Percentiles rank a stretch among this genome's conserved stretches.
Evolutionary conservation across 768 basidiomycete species (phyloP).

Genomic region (Pulveroboletus ravenelii): DNA sequence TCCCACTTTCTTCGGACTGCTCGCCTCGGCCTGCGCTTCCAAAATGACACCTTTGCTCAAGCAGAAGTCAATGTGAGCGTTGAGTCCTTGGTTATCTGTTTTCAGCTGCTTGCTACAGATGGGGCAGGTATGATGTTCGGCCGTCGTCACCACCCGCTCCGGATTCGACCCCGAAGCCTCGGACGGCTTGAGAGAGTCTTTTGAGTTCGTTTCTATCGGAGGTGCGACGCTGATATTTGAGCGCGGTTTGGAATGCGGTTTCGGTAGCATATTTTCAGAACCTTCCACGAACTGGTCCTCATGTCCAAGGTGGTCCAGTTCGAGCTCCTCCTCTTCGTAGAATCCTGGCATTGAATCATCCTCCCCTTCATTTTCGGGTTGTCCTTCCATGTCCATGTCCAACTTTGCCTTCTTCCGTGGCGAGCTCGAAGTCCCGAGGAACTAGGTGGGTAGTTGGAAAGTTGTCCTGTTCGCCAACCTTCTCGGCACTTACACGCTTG

Average conservation of each 20-base stretch:
- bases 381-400: constrained; percentile 12
- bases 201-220: neutral
- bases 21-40: constrained; percentile 50
- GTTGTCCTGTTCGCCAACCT: neutral
- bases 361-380: constrained; percentile 20
- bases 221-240: neutral
- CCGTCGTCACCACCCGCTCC: neutral
- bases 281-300: constrained; percentile 9
- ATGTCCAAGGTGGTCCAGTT: constrained; percentile 11
- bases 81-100: constrained; percentile 73
- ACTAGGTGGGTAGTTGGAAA: constrained; percentile 36
- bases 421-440: constrained; percentile 44
- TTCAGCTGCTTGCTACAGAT: constrained; percentile 59
- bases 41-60: constrained; percentile 73
- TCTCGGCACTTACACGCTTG: constrained; percentile 54
- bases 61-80: constrained; percentile 88
- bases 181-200: neutral
- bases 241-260: constrained; percentile 12
- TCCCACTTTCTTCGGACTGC: constrained; percentile 15
- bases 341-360: constrained; percentile 48
- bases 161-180: constrained; percentile 15
- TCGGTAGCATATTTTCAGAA: constrained; percentile 1
- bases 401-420: constrained; percentile 40
- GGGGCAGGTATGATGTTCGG: constrained; percentile 54
- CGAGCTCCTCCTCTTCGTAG: constrained; percentile 42